These are phyloP conservation scores for Naegleria gruberi DNA, from an alignment of 208 protist genomes.

Conservation along the genomic window DNA sequence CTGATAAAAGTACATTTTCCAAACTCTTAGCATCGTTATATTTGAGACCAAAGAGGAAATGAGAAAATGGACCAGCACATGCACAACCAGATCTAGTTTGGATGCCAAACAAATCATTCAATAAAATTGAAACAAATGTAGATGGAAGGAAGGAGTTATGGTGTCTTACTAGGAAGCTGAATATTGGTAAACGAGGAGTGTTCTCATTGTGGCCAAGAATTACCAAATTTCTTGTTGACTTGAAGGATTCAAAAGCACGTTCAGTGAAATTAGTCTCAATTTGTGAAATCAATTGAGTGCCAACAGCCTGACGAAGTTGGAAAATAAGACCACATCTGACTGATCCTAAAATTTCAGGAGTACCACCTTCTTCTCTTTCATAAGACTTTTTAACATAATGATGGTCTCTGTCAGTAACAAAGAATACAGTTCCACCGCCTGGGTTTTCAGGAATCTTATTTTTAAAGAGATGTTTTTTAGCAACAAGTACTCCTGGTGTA, in stretches of 20 bases:
- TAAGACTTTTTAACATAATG: slow-evolving; percentile 48
- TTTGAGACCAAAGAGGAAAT: neutral
- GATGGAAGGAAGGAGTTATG: slow-evolving; percentile 39
- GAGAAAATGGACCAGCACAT: slow-evolving; percentile 63
- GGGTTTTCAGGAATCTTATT: slow-evolving; percentile 18
- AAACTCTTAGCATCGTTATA: neutral
- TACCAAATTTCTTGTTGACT: neutral
- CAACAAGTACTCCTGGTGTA: slow-evolving; percentile 39
- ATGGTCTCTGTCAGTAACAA: slow-evolving; percentile 40
- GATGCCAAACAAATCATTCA: slow-evolving; percentile 77
- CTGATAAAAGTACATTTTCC: neutral
- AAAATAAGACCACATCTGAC: slow-evolving; percentile 54
- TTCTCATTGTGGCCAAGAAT: slow-evolving; percentile 5
- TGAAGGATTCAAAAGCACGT: neutral
- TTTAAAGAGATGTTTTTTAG: slow-evolving; percentile 33
- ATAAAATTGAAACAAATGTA: slow-evolving; percentile 49
- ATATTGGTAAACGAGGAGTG: slow-evolving; percentile 32
- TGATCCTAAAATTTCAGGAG: slow-evolving; percentile 54
- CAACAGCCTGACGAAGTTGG: slow-evolving; percentile 43
- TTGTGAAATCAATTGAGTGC: slow-evolving; percentile 29
- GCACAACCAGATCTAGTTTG: slow-evolving; percentile 58
- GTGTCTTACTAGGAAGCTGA: slow-evolving; percentile 48
- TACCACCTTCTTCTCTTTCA: slow-evolving; percentile 62
- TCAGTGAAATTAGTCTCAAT: neutral
- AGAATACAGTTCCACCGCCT: slow-evolving; percentile 60